A percentile compares a stretch with the other conserved stretches of the same genome.
These are phyloP conservation scores for Cicer yamashitae DNA, from an alignment of 306 rosid genomes.

Conservation along the genomic window DNA sequence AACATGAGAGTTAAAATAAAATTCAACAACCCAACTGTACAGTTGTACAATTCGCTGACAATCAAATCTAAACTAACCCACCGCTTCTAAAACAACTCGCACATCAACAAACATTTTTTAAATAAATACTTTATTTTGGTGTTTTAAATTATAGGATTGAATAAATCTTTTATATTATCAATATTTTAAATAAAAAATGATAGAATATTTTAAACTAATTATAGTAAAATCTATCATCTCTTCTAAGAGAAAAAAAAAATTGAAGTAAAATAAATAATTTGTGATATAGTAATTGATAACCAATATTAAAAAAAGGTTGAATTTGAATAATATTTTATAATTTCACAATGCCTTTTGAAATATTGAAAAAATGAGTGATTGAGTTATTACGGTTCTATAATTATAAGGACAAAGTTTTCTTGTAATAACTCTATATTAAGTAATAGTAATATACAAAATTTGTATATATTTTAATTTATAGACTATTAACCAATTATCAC, in stretches of 20 bases:
- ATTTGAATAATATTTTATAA: background rate
- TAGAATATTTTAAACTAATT: no score
- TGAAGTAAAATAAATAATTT: background rate
- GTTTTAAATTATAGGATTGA: background rate
- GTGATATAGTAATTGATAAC: background rate
- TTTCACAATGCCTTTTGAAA: background rate
- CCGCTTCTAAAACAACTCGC: background rate
- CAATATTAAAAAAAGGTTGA: background rate
- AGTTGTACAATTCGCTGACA: conserved; percentile 27
- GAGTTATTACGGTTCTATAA: background rate
- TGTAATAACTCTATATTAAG: background rate
- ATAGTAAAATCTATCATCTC: no score
- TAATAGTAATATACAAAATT: background rate
- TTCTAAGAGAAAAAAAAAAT: background rate
- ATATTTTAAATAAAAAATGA: no score
- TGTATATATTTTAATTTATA: background rate
- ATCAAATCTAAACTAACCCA: conserved; percentile 25
- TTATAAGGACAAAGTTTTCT: background rate
- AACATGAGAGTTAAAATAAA: conserved; percentile 21
- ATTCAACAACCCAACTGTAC: conserved; percentile 20
- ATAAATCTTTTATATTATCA: background rate
- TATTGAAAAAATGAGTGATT: background rate
- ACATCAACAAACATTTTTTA: background rate
- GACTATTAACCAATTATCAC: background rate
- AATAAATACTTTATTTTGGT: background rate